These are phyloP conservation scores for Termitomyces sp. DNA, from an alignment of 768 basidiomycete species.

Conservation along the genomic window DNA sequence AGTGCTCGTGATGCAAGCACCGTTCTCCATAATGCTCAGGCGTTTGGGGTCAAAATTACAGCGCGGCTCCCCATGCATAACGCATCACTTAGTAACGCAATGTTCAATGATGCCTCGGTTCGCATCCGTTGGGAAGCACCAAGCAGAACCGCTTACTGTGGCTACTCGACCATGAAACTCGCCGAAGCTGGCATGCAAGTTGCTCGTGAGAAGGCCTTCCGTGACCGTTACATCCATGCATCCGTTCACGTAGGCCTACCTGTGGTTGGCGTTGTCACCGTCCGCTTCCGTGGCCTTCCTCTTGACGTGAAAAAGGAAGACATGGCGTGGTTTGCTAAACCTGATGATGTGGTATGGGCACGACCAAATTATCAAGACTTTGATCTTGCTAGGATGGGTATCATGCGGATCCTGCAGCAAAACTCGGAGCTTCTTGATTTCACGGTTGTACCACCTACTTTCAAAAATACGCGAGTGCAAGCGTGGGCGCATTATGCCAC, in stretches of 20 bases:
- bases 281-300: constrained; percentile 54
- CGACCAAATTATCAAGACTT: constrained; percentile 37
- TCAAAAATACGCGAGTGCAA: constrained; percentile 33
- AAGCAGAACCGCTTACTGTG: constrained; percentile 49
- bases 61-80: constrained; percentile 42
- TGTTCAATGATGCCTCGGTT: constrained; percentile 48
- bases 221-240: constrained; percentile 39
- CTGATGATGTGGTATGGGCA: constrained; percentile 46
- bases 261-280: constrained; percentile 50
- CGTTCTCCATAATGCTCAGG: constrained; percentile 38
- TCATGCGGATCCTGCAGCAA: constrained; percentile 33
- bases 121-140: constrained; percentile 59
- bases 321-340: constrained; percentile 38
- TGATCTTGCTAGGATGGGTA: constrained; percentile 31
- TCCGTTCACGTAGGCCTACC: constrained; percentile 51
- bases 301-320: constrained; percentile 31
- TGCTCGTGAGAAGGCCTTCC: constrained; percentile 26
- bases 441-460: constrained; percentile 45
- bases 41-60: constrained; percentile 33
- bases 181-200: constrained; percentile 47
- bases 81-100: constrained; percentile 24
- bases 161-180: constrained; percentile 43
- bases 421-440: constrained; percentile 31
- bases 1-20: constrained; percentile 50
- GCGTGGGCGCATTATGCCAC: constrained; percentile 54